Base-by-base conservation (phyloP, 108 stramenopile species). In the Fistulifera solaris region DNA sequence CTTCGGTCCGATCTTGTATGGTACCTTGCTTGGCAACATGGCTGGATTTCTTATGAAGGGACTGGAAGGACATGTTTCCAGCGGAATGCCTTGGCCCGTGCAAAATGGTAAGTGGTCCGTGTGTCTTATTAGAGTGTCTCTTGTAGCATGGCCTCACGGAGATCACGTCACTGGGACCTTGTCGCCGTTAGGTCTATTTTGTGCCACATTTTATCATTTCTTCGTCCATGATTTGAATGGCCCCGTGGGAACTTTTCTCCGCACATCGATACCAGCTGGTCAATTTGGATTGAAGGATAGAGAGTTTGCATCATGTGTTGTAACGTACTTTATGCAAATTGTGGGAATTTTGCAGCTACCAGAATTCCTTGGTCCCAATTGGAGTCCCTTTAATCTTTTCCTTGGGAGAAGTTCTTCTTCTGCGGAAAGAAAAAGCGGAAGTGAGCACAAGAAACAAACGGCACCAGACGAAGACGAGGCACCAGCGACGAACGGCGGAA, bases 1-100 rank as follows among this genome's bases (percentile, higher is more conserved):
- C 14, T 70, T 91, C 58, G 89, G 89, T 19, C 89, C 89, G 4
- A 84, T 91, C 57, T 31, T 83, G 41, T 79, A 83, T 40, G 81
- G 76, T 13, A 53, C 69, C n/a, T 35, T 75, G 28, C 70, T 91
- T 17, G 89, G 89, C 18, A 91, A 91, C 45, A 80, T 87, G 81
- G 81, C 83, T 27, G 79, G 78, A 0, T 85, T 91, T 51, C 62
- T 87, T 40, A 23, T 51, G 25, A 58, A 58, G 11, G 80, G 81
- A 24, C 73, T 83, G 46, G 59, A 83, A 61, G 71, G 43, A 14
- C 70, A 83, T 52, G 40, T 83, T 41, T 51, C 56, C 27, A 66
- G 65, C 13, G 76, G 80, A 0, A 82, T 82, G 80, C 80, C 80
- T 11, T 82, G 76, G 76, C 52, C 72, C 21, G 68, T 78, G 47